Evolutionary conservation across 106 monocot genomes (phyloP).

Genomic region (Cymbidium sinense): DNA sequence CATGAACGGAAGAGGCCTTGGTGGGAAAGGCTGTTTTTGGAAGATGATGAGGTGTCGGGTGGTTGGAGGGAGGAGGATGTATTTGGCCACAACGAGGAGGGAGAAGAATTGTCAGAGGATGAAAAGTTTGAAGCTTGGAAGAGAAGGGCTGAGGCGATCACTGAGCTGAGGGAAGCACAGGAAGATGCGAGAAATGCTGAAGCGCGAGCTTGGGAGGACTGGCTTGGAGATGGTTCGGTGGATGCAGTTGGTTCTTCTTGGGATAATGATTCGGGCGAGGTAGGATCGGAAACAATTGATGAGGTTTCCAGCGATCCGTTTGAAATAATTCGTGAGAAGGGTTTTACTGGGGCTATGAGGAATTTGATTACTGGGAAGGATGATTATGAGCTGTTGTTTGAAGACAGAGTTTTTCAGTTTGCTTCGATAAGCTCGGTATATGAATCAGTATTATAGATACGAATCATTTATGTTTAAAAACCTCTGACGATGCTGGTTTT

Average conservation of each 20-base stretch:
- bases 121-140: slow-evolving; percentile 84
- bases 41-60: slow-evolving; percentile 30
- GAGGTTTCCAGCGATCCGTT: slow-evolving; percentile 17
- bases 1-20: slow-evolving; percentile 30
- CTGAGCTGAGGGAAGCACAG: slow-evolving; percentile 76
- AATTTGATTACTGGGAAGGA: slow-evolving; percentile 22
- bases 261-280: slow-evolving; percentile 14
- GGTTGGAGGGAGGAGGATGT: slow-evolving; percentile 34
- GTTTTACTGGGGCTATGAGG: slow-evolving; percentile 32
- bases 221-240: slow-evolving; percentile 29
- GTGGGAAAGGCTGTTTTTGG: slow-evolving; percentile 73
- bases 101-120: slow-evolving; percentile 11
- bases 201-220: slow-evolving; percentile 83
- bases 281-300: no score
- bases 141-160: slow-evolving; percentile 84
- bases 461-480: neutral
- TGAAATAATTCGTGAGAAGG: slow-evolving; percentile 26
- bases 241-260: slow-evolving; percentile 18
- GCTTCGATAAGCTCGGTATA: slow-evolving; percentile 82
- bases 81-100: slow-evolving; percentile 14
- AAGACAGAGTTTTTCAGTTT: slow-evolving; percentile 80
- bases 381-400: slow-evolving; percentile 82
- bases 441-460: neutral
- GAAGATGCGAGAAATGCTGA: slow-evolving; percentile 63
- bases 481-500: neutral